Conservation (phyloP, 2,329 filamentous ascomycete species). For the Talaromyces marneffei region DNA sequence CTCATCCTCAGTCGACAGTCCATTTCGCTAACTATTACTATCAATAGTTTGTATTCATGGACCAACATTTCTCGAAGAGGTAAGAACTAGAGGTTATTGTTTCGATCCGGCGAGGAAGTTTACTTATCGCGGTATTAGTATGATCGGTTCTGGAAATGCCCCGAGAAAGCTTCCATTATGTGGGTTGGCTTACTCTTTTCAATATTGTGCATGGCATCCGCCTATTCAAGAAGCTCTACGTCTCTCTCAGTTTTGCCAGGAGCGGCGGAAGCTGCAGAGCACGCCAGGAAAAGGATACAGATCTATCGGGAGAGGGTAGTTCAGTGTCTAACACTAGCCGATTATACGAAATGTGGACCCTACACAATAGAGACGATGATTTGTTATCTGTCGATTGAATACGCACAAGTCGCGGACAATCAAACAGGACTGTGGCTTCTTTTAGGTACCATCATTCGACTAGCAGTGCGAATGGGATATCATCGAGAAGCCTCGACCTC, state of each 20-base stretch:
- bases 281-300: not conserved
- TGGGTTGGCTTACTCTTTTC: conserved; percentile 12
- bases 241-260: not conserved
- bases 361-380: conserved; percentile 11
- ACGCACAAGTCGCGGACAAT: conserved; percentile 19
- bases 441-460: conserved; percentile 23
- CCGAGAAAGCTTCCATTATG: conserved; percentile 3
- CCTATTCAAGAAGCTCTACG: not conserved
- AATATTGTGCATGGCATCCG: conserved; percentile 7
- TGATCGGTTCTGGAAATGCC: conserved; percentile 11
- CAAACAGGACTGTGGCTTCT: conserved; percentile 21
- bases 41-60: conserved; percentile 7
- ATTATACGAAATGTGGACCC: conserved; percentile 12
- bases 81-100: not conserved
- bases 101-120: not conserved
- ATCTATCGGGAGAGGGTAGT: conserved; percentile 7
- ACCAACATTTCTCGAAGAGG: conserved; percentile 10
- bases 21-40: not conserved
- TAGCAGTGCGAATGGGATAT: conserved; percentile 36
- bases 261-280: not conserved
- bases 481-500: conserved; percentile 37
- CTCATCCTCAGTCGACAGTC: too few relatives aligned
- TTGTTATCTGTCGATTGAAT: conserved; percentile 8
- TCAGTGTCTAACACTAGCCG: conserved; percentile 12
- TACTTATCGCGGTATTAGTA: conserved; percentile 1